Percentiles rank a stretch among this genome's conserved stretches.
phyloP scores from a whole-genome alignment of 805 yeast genomes.

The Nakazawaea holstii region DNA sequence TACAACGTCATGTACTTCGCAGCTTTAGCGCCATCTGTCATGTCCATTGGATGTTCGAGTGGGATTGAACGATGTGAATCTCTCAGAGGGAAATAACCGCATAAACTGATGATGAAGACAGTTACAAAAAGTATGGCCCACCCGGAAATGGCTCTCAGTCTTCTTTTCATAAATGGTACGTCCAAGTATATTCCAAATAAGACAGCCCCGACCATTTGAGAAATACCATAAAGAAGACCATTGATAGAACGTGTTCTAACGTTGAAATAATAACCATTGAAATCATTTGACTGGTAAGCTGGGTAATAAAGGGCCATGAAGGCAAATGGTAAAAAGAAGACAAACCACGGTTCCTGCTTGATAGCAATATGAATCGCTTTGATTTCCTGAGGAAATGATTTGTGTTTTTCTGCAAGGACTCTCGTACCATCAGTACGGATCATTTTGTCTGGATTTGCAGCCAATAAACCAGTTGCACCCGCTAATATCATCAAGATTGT shows the following conservation, averaged over 20 bases:
- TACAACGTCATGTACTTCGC: slow-evolving; percentile 5
- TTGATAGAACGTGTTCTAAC: slow-evolving; percentile 9
- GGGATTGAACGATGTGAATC: slow-evolving; percentile 9
- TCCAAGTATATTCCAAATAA: slow-evolving; percentile 6
- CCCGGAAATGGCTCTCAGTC: slow-evolving; percentile 4
- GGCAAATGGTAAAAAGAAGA: slow-evolving; percentile 6
- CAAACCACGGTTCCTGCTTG: slow-evolving; percentile 6
- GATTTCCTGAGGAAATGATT: slow-evolving; percentile 1
- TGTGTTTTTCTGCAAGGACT: background rate
- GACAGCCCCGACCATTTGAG: slow-evolving; percentile 8
- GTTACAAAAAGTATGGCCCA: background rate
- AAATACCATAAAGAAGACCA: slow-evolving; percentile 7
- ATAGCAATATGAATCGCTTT: background rate
- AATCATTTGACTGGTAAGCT: slow-evolving; percentile 7
- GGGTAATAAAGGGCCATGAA: slow-evolving; percentile 10
- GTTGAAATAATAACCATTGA: slow-evolving; percentile 8
- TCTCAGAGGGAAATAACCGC: slow-evolving; percentile 13
- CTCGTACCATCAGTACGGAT: slow-evolving; percentile 6
- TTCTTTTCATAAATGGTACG: slow-evolving; percentile 5
- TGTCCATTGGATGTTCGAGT: slow-evolving; percentile 7
- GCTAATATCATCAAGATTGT: slow-evolving; percentile 8
- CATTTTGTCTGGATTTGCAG: slow-evolving; percentile 6
- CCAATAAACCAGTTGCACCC: background rate
- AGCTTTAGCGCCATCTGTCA: slow-evolving; percentile 5
- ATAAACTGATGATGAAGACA: slow-evolving; percentile 4